These are phyloP conservation scores for Aspergillus uvarum DNA, from an alignment of 2,329 filamentous ascomycete species.

Conservation along the genomic window DNA sequence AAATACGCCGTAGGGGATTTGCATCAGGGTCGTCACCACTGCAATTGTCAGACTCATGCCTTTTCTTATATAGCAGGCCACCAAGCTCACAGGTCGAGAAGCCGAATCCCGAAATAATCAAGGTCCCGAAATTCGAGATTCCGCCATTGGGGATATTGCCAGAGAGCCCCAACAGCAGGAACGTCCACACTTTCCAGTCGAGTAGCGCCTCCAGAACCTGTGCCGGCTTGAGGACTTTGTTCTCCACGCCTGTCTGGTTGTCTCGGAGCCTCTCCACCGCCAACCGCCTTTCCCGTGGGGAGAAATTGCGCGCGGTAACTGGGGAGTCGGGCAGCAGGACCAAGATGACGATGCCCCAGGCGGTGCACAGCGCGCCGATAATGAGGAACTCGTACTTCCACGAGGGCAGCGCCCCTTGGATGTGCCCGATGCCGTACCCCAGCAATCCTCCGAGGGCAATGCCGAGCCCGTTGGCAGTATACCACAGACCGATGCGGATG, in stretches of 20 bases:
- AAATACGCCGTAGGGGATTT: constrained; percentile 39
- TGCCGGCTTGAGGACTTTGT: constrained; percentile 49
- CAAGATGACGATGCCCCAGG: constrained; percentile 38
- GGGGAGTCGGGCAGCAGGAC: constrained; percentile 47
- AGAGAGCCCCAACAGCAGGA: constrained; percentile 50
- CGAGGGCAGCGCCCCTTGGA: constrained; percentile 49
- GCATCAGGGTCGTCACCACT: constrained; percentile 37
- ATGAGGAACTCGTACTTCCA: constrained; percentile 63
- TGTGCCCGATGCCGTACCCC: constrained; percentile 61
- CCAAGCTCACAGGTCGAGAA: constrained; percentile 31
- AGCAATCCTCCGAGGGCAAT: constrained; percentile 41
- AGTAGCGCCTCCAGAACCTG: constrained; percentile 49
- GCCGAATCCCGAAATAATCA: constrained; percentile 42
- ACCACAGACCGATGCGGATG: constrained; percentile 56
- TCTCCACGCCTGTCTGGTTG: constrained; percentile 57
- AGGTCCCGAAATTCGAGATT: constrained; percentile 30
- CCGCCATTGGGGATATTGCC: constrained; percentile 33
- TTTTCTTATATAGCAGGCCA: neutral
- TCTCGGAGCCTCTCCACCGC: constrained; percentile 54
- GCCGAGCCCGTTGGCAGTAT: constrained; percentile 60
- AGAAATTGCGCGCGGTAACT: constrained; percentile 46
- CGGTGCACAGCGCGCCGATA: constrained; percentile 44
- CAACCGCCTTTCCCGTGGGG: constrained; percentile 43
- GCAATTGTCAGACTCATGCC: constrained; percentile 24
- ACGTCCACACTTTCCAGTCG: constrained; percentile 61